phyloP scores from a whole-genome alignment of 129 eudicot genomes.

The Cynara cardunculus region DNA sequence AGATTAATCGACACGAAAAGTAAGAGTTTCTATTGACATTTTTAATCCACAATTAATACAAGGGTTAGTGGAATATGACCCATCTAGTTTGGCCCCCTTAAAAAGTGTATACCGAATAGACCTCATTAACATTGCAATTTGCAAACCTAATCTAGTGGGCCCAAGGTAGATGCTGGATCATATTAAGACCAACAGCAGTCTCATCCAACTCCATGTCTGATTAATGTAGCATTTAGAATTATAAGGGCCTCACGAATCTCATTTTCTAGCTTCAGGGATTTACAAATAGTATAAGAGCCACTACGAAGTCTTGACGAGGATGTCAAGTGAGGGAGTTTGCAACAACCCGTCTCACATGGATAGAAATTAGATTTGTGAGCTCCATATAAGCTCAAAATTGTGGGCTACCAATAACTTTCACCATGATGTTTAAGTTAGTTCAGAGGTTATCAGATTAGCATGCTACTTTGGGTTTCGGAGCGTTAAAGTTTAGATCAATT shows the following conservation, averaged over 20 bases:
- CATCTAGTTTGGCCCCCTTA: conserved; percentile 6
- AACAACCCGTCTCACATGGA: too few species aligned
- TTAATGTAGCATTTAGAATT: neutral
- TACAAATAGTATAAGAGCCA: too few species aligned
- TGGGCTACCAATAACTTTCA: neutral
- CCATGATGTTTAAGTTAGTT: neutral
- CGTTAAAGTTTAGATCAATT: too few species aligned
- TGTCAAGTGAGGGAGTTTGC: too few species aligned
- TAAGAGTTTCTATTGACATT: conserved; percentile 6
- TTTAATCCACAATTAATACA: conserved; percentile 2
- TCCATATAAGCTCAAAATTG: too few species aligned
- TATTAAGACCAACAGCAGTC: conserved; percentile 7
- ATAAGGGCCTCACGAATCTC: too few species aligned
- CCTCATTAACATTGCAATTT: conserved; percentile 28
- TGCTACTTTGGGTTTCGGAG: neutral
- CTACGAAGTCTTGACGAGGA: too few species aligned
- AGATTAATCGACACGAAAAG: conserved; percentile 18
- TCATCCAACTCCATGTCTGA: neutral
- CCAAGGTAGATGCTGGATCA: neutral
- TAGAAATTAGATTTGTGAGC: too few species aligned
- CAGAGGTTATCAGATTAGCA: neutral
- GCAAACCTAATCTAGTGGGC: conserved; percentile 27
- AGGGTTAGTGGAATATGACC: conserved; percentile 20
- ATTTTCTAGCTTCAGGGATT: too few species aligned
- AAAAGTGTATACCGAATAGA: conserved; percentile 14